These are phyloP conservation scores for Fusarium nelsonii DNA, from an alignment of 2,329 filamentous ascomycete species.

Conservation along the genomic window DNA sequence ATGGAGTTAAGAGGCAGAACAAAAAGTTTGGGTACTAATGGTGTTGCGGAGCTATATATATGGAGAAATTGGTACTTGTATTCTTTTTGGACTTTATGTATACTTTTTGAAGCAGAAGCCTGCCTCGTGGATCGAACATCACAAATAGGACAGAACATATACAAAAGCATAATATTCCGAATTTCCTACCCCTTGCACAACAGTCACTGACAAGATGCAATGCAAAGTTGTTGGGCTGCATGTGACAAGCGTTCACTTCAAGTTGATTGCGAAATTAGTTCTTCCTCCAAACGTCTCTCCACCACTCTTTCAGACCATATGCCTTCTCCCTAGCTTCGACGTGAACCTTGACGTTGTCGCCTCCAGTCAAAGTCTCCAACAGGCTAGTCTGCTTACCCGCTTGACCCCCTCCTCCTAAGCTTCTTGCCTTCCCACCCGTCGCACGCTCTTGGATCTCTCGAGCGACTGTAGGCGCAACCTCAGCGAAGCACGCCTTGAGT, in stretches of 20 bases:
- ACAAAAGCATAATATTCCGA: background rate
- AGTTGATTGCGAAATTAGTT: conserved; percentile 5
- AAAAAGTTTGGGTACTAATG: conserved; percentile 32
- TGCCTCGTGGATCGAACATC: conserved; percentile 1
- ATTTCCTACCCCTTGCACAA: background rate
- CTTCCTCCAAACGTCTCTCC: conserved; percentile 78
- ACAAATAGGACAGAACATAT: conserved; percentile 14
- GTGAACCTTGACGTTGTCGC: conserved; percentile 68
- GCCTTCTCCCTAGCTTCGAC: conserved; percentile 80
- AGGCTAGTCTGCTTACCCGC: conserved; percentile 61
- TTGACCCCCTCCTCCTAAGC: conserved; percentile 49
- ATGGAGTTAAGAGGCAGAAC: conserved; percentile 7
- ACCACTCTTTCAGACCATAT: conserved; percentile 91
- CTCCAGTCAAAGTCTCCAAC: conserved; percentile 69
- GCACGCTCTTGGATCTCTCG: conserved; percentile 79
- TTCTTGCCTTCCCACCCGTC: conserved; percentile 54
- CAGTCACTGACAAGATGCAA: background rate
- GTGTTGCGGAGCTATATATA: conserved; percentile 30
- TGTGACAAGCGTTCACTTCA: background rate
- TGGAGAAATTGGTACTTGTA: conserved; percentile 1
- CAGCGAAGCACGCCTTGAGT: conserved; percentile 82
- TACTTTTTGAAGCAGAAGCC: conserved; percentile 9
- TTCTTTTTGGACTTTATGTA: conserved; percentile 13
- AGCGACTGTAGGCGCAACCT: conserved; percentile 83
- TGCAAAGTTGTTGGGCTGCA: background rate